phyloP scores from a whole-genome alignment of 805 yeast genomes.

The Kregervanrija fluxuum region DNA sequence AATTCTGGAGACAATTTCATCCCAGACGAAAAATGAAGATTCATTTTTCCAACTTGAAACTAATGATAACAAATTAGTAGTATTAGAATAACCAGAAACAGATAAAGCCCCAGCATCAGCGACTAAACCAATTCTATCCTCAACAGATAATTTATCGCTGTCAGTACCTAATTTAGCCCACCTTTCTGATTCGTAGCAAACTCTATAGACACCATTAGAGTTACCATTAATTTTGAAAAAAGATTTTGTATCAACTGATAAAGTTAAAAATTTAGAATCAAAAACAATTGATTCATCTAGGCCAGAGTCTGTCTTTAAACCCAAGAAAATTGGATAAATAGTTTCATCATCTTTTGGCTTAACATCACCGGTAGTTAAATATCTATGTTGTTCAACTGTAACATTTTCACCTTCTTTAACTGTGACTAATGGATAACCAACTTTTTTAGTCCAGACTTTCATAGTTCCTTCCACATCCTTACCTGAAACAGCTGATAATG shows the following conservation, averaged over 20 bases:
- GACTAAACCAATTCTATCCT: slow-evolving; percentile 48
- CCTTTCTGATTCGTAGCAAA: slow-evolving; percentile 37
- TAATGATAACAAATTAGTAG: slow-evolving; percentile 41
- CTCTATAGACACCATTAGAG: slow-evolving; percentile 47
- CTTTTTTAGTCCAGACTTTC: slow-evolving; percentile 65
- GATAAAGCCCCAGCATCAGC: slow-evolving; percentile 50
- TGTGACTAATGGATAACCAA: slow-evolving; percentile 66
- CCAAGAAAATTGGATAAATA: slow-evolving; percentile 51
- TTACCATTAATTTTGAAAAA: slow-evolving; percentile 46
- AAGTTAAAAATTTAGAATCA: slow-evolving; percentile 15
- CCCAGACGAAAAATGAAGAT: slow-evolving; percentile 48
- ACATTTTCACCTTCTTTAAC: slow-evolving; percentile 33
- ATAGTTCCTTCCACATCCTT: slow-evolving; percentile 56
- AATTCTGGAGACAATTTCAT: slow-evolving; percentile 41
- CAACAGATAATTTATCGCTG: slow-evolving; percentile 34
- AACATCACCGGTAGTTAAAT: slow-evolving; percentile 59
- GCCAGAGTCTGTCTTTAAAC: slow-evolving; percentile 23
- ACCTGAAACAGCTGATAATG: slow-evolving; percentile 58
- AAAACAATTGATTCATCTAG: slow-evolving; percentile 24
- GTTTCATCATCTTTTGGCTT: slow-evolving; percentile 54
- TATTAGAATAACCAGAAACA: slow-evolving; percentile 37
- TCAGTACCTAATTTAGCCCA: slow-evolving; percentile 32
- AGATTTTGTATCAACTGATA: slow-evolving; percentile 15
- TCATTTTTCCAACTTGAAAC: slow-evolving; percentile 33
- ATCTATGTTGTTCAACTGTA: slow-evolving; percentile 50